Base-by-base conservation (phyloP, 2,329 filamentous ascomycete species). In the Fusarium sp. region DNA sequence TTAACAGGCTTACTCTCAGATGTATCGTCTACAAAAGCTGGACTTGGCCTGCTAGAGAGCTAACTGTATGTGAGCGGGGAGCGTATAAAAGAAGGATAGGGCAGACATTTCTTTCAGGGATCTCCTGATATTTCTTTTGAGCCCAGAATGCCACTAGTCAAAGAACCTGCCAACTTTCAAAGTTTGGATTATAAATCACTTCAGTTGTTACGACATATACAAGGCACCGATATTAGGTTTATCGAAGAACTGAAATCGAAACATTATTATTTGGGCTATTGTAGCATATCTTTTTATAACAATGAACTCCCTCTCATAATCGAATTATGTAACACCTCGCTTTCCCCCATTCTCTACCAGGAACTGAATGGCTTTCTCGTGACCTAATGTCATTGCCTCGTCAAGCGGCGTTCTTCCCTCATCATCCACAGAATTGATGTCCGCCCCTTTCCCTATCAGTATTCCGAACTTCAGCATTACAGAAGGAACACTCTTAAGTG, bases 321-420 rank as follows among this genome's bases (percentile, higher is more conserved):
- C 23, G 11, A 21, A 10, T 14, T 9, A 33, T 12, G 3, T 2
- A 23, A 5, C 11, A 6, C 37, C 27, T 37, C 8, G 25, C 1
- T 4, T 11, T 12, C 29, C 48, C 8, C 38, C 58, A 0, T 15
- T 31, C 0, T 25, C 10, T 1, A 18, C 25, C 5, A 61, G 18
- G 16, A 38, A 1, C 8, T n/a, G 21, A 6, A 7, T 2, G 4
- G 3, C 0, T 21, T 0, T 0, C 5, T 11, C 1, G 6, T 1
- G 0, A 2, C 2, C 5, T 8, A 0, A 0, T 5, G 14, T 1
- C 0, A 23, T 1, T 19, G 31, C 49, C 1, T 3, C 1, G 23
- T 62, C 41, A 8, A 62, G n/a, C 7, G 59, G 59, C 5, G 51
- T 62, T n/a, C 8, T 23, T 31, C 14, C 15, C 1, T n/a, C 0